A percentile compares a stretch with the other conserved stretches of the same genome.
These are phyloP conservation scores for Diaporthe ilicicola DNA, from an alignment of 2,329 filamentous ascomycete genomes.

Conservation along the genomic window DNA sequence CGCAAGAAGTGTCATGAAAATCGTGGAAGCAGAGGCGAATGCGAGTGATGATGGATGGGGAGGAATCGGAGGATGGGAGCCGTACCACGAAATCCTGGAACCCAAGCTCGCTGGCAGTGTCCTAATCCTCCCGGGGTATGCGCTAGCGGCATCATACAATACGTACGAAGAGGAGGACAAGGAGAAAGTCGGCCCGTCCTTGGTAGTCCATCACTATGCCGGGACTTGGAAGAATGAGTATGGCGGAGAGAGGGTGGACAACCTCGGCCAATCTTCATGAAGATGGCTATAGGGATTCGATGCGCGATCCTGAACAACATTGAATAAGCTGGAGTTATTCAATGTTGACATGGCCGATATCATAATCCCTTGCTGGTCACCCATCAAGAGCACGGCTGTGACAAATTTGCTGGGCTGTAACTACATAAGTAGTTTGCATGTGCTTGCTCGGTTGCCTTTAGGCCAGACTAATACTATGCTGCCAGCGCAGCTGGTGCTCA, in stretches of 20 bases:
- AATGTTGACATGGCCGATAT: too few relatives aligned
- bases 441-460: too few relatives aligned
- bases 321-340: too few relatives aligned
- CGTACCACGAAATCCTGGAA: not conserved
- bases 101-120: slow-evolving; percentile 8
- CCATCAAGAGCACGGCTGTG: too few relatives aligned
- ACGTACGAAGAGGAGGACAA: slow-evolving; percentile 31
- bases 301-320: too few relatives aligned
- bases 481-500: too few relatives aligned
- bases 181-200: slow-evolving; percentile 12
- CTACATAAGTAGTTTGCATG: too few relatives aligned
- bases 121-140: slow-evolving; percentile 4
- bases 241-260: not conserved
- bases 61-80: slow-evolving; percentile 2
- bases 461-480: too few relatives aligned
- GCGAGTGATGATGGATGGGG: not conserved
- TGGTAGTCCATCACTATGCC: slow-evolving; percentile 19
- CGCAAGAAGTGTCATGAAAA: slow-evolving; percentile 25
- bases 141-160: slow-evolving; percentile 30
- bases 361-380: too few relatives aligned
- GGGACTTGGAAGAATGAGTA: slow-evolving; percentile 25
- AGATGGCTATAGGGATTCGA: too few relatives aligned
- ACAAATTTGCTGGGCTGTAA: too few relatives aligned
- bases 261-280: not conserved
- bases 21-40: slow-evolving; percentile 7